Evolutionary conservation across 768 basidiomycete species (phyloP).

Genomic region (Suillus alpinus): DNA sequence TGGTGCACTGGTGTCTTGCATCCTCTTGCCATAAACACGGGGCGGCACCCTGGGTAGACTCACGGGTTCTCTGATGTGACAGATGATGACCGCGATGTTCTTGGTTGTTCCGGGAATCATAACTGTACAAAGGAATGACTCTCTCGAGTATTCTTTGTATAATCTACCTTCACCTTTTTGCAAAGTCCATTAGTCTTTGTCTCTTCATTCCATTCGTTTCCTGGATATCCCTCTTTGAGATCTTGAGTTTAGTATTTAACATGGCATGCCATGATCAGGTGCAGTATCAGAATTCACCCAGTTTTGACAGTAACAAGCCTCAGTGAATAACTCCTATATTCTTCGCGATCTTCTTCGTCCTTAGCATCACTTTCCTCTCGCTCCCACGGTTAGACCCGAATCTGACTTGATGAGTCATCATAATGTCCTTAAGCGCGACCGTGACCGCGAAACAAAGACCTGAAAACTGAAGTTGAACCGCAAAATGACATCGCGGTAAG

Average conservation of each 20-base stretch:
- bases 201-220: not conserved
- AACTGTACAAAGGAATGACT: not conserved
- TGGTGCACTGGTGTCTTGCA: too few relatives aligned
- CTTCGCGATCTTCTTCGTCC: too few relatives aligned
- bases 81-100: not conserved
- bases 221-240: not conserved
- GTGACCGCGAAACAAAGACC: too few relatives aligned
- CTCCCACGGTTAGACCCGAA: not conserved
- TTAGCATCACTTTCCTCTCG: not conserved
- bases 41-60: not conserved
- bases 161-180: not conserved
- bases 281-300: not conserved
- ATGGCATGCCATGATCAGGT: not conserved
- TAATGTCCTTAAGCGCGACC: too few relatives aligned
- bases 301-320: too few relatives aligned
- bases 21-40: too few relatives aligned
- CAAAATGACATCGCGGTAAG: not conserved
- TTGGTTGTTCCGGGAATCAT: not conserved
- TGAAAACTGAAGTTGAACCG: not conserved
- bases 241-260: not conserved
- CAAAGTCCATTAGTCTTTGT: not conserved
- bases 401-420: not conserved
- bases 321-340: not conserved
- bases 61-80: not conserved
- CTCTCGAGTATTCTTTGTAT: not conserved